These are phyloP conservation scores for Amanita muscaria DNA, from an alignment of 768 basidiomycete genomes.

Conservation along the genomic window DNA sequence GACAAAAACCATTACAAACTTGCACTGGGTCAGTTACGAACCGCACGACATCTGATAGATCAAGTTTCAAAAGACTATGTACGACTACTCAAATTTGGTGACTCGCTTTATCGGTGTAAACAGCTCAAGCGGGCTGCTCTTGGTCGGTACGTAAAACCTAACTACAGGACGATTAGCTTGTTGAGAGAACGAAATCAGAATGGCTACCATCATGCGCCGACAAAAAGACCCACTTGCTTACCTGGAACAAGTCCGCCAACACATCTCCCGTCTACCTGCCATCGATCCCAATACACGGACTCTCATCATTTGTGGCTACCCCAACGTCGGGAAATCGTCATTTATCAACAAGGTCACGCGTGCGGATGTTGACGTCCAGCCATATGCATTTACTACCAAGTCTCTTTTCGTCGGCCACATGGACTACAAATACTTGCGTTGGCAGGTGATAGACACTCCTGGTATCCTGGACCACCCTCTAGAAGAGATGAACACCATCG, in stretches of 20 bases:
- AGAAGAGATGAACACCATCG: slow-evolving; percentile 99
- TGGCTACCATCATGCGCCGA: slow-evolving; percentile 98
- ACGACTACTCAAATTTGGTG: slow-evolving; percentile 94
- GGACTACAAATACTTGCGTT: slow-evolving; percentile 97
- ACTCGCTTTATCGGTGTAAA: slow-evolving; percentile 96
- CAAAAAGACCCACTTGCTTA: slow-evolving; percentile 99
- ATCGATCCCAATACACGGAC: slow-evolving; percentile 99
- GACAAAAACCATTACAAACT: slow-evolving; percentile 99
- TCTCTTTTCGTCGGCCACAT: slow-evolving; percentile 97
- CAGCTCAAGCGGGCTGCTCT: slow-evolving; percentile 96
- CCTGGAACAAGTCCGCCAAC: slow-evolving; percentile 98
- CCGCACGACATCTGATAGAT: slow-evolving; percentile 92
- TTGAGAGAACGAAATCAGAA: slow-evolving; percentile 28
- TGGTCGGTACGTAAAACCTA: slow-evolving; percentile 62
- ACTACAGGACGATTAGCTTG: background rate
- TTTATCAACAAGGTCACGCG: slow-evolving; percentile 99
- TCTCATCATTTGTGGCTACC: slow-evolving; percentile 96
- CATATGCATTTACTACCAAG: slow-evolving; percentile 99
- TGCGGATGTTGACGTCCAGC: slow-evolving; percentile 98
- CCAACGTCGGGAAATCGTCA: slow-evolving; percentile 98
- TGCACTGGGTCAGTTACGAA: slow-evolving; percentile 93
- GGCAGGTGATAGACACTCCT: slow-evolving; percentile 99
- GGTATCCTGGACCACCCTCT: slow-evolving; percentile 96
- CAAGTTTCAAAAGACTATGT: slow-evolving; percentile 97
- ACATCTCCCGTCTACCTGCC: slow-evolving; percentile 94